phyloP scores from a whole-genome alignment of 495 filamentous ascomycete genomes.

The Filosporella fistucella region DNA sequence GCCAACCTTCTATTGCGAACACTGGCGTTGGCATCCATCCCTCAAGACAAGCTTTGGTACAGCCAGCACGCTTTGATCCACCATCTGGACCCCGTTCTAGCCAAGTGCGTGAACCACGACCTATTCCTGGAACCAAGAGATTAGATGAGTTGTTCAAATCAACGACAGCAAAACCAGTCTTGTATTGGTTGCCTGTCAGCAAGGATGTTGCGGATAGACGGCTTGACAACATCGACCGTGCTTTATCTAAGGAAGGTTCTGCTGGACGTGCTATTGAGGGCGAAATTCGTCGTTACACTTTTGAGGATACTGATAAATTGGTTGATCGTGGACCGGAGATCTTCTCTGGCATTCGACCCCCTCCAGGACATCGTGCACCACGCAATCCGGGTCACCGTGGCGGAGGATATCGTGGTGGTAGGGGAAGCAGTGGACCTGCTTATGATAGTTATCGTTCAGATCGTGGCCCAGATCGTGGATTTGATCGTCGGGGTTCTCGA shows the following conservation, averaged over 20 bases:
- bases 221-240: constrained; percentile 58
- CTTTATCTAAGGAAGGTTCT: constrained; percentile 37
- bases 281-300: constrained; percentile 70
- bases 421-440: constrained; percentile 17
- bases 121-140: constrained; percentile 1
- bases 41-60: constrained; percentile 28
- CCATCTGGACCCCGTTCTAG: constrained; percentile 34
- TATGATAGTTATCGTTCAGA: constrained; percentile 4
- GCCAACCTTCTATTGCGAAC: constrained; percentile 9
- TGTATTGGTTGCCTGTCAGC: constrained; percentile 43
- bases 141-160: constrained; percentile 21
- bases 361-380: constrained; percentile 19
- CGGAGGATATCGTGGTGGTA: constrained; percentile 18
- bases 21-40: neutral
- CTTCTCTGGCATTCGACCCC: constrained; percentile 49
- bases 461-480: neutral
- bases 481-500: constrained; percentile 3
- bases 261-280: constrained; percentile 45
- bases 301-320: constrained; percentile 65
- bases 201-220: constrained; percentile 54
- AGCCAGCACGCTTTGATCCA: constrained; percentile 18
- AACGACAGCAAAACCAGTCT: constrained; percentile 26
- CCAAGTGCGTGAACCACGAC: constrained; percentile 1
- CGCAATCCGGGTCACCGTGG: constrained; percentile 1
- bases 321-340: constrained; percentile 76